Conservation (phyloP, 768 basidiomycete genomes). For the Porphyrellus cyaneotinctus region DNA sequence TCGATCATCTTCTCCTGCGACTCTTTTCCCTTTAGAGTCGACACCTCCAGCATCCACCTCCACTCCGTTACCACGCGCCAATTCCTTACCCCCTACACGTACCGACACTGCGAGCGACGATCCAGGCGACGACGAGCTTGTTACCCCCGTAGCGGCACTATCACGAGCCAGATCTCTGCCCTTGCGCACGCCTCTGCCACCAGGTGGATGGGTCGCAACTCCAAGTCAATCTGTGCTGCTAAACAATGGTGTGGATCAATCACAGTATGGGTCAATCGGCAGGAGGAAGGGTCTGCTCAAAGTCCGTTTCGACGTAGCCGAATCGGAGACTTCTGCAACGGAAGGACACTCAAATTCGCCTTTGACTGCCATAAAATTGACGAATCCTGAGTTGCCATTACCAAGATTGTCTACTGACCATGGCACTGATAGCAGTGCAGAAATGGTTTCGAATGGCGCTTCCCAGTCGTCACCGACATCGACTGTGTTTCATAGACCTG, state of each 20-base stretch:
- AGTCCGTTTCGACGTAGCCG: constrained; percentile 63
- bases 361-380: constrained; percentile 25
- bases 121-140: constrained; percentile 22
- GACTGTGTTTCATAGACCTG: constrained; percentile 7
- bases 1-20: constrained; percentile 16
- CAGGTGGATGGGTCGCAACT: constrained; percentile 64
- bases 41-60: constrained; percentile 26
- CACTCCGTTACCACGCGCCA: constrained; percentile 21
- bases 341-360: constrained; percentile 27
- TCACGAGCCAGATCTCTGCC: constrained; percentile 46
- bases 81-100: constrained; percentile 9
- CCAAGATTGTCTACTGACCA: neutral
- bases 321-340: constrained; percentile 32
- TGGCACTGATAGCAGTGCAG: constrained; percentile 7
- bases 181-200: constrained; percentile 59
- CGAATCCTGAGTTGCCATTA: constrained; percentile 19
- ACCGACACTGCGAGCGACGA: constrained; percentile 17
- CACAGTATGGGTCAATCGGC: constrained; percentile 33
- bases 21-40: constrained; percentile 21
- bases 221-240: constrained; percentile 37
- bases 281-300: constrained; percentile 57
- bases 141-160: constrained; percentile 48
- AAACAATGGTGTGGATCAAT: constrained; percentile 20
- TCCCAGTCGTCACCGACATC: neutral
- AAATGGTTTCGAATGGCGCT: constrained; percentile 4